phyloP scores from a whole-genome alignment of 352 stramenopile genomes.

The Pythium phragmiticola region DNA sequence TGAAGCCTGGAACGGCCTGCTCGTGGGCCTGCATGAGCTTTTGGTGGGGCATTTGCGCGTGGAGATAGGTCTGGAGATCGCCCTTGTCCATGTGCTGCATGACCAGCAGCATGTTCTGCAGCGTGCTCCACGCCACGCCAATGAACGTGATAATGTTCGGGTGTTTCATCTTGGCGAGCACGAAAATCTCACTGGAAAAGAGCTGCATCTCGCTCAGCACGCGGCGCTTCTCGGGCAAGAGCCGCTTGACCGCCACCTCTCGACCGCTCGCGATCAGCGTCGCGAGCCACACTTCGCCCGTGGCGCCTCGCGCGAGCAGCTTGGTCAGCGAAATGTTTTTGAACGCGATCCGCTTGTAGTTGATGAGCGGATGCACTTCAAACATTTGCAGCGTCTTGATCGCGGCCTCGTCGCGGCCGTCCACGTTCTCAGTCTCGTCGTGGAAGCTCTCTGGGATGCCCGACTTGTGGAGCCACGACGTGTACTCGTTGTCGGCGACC shows the following conservation, averaged over 20 bases:
- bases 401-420: constrained; percentile 45
- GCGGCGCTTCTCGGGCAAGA: constrained; percentile 47
- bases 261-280: constrained; percentile 26
- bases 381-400: constrained; percentile 62
- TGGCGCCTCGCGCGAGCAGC: constrained; percentile 50
- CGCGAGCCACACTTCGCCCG: constrained; percentile 74
- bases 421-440: constrained; percentile 26
- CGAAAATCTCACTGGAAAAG: constrained; percentile 73
- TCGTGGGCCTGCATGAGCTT: constrained; percentile 16
- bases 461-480: constrained; percentile 20
- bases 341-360: constrained; percentile 44
- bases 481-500: constrained; percentile 28
- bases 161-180: constrained; percentile 68
- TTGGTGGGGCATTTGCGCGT: constrained; percentile 21
- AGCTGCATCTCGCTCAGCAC: constrained; percentile 58
- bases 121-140: constrained; percentile 62
- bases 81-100: constrained; percentile 72
- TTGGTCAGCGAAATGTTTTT: constrained; percentile 48
- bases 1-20: constrained; percentile 36
- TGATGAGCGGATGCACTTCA: constrained; percentile 59
- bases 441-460: constrained; percentile 17
- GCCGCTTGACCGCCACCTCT: constrained; percentile 66
- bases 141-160: constrained; percentile 59
- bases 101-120: constrained; percentile 65
- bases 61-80: constrained; percentile 63